Percentiles rank a stretch among this genome's conserved stretches.
These are phyloP conservation scores for Metschnikowia koreensis DNA, from an alignment of 805 yeast species.

Conservation along the genomic window DNA sequence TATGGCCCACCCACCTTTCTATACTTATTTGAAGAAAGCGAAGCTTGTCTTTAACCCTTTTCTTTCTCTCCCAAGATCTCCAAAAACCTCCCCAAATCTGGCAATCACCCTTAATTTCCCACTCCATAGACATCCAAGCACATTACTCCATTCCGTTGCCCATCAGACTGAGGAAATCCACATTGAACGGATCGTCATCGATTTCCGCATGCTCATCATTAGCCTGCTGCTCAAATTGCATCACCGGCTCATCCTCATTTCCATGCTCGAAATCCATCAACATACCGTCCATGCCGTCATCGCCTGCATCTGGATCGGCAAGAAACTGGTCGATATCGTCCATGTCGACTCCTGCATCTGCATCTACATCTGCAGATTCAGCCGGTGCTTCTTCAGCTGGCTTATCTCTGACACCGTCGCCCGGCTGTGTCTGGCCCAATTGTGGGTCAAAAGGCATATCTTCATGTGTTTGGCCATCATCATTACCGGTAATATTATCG, in stretches of 20 bases:
- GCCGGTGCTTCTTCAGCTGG: neutral
- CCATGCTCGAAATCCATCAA: conserved; percentile 18
- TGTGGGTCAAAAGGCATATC: neutral
- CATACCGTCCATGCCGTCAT: conserved; percentile 17
- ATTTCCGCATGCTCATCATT: conserved; percentile 13
- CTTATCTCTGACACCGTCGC: neutral
- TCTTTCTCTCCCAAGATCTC: too few species aligned
- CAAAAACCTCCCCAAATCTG: neutral
- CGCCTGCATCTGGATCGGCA: conserved; percentile 15
- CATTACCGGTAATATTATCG: neutral
- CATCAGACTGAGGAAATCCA: conserved; percentile 34
- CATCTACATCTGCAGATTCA: neutral
- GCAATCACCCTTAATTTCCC: neutral
- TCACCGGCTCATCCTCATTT: conserved; percentile 6
- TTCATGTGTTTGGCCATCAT: neutral
- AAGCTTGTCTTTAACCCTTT: too few species aligned
- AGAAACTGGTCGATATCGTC: conserved; percentile 21
- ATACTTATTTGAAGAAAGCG: too few species aligned
- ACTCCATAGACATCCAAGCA: neutral
- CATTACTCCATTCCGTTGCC: conserved; percentile 30
- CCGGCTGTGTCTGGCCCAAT: neutral
- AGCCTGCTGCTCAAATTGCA: conserved; percentile 11
- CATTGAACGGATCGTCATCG: conserved; percentile 34
- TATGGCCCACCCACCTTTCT: too few species aligned
- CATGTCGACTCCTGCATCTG: conserved; percentile 12